A percentile compares a stretch with the other conserved stretches of the same genome.
phyloP scores from a whole-genome alignment of 306 rosid species.

The apple (Malus domestica) region DNA sequence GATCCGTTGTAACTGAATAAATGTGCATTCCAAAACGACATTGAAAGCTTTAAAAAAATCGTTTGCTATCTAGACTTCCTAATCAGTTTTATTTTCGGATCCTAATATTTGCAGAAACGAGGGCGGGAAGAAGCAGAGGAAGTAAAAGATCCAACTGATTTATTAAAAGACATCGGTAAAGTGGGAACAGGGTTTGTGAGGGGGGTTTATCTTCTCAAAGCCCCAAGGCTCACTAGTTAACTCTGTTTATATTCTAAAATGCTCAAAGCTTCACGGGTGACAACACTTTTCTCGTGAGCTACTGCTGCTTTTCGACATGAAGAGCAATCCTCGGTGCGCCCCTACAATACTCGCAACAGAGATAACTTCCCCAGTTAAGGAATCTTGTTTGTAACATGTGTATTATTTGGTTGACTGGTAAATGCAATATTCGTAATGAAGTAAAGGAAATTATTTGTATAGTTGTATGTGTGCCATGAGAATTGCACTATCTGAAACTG shows the following conservation, averaged over 20 bases:
- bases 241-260: not conserved
- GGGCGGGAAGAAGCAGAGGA: conserved; percentile 39
- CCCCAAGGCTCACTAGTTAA: conserved; percentile 35
- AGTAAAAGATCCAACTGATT: conserved; percentile 37
- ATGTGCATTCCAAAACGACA: not conserved
- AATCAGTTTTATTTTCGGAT: conserved; percentile 9
- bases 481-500: not conserved
- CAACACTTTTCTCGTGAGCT: not conserved
- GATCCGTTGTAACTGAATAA: not conserved
- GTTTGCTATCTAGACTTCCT: not conserved
- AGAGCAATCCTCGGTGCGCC: not conserved
- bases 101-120: conserved; percentile 55
- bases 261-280: not conserved
- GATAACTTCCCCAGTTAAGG: not conserved
- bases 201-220: conserved; percentile 57
- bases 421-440: not conserved
- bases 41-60: not conserved
- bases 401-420: not conserved
- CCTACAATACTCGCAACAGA: no score
- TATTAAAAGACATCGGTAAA: conserved; percentile 60
- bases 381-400: not conserved
- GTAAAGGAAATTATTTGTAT: not conserved
- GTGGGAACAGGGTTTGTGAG: conserved; percentile 76
- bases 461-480: not conserved
- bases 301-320: not conserved